These are phyloP conservation scores for Yarrowia sp. DNA, from an alignment of 805 yeast genomes.

Conservation along the genomic window DNA sequence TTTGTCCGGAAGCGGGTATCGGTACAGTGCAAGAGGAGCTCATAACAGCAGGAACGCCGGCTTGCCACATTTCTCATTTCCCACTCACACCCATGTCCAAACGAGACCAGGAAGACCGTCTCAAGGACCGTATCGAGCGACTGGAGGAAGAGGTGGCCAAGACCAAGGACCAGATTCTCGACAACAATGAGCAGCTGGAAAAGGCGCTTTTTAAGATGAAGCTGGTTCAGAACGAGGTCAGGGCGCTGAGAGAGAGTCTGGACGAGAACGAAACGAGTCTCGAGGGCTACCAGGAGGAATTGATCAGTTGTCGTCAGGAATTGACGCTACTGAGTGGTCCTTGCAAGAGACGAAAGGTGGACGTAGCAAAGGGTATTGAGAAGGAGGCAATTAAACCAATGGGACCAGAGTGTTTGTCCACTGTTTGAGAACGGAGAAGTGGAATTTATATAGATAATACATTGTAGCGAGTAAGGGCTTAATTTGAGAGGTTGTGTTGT, in stretches of 20 bases:
- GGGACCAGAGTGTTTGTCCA: too few relatives aligned
- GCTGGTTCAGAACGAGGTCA: neutral
- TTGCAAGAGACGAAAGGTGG: neutral
- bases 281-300: neutral
- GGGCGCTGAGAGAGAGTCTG: neutral
- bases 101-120: slow-evolving; percentile 7
- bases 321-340: neutral
- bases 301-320: neutral
- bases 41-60: too few relatives aligned
- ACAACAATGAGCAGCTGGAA: neutral
- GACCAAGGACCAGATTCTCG: neutral
- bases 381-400: neutral
- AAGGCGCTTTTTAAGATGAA: neutral
- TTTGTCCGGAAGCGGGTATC: too few relatives aligned
- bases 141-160: neutral
- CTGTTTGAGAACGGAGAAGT: too few relatives aligned
- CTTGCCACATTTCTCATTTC: too few relatives aligned
- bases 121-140: neutral
- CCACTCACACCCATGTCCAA: neutral
- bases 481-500: too few relatives aligned
- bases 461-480: too few relatives aligned
- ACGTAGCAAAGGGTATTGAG: neutral
- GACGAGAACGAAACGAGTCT: neutral
- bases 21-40: too few relatives aligned
- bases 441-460: too few relatives aligned